phyloP scores from a whole-genome alignment of 2,329 filamentous ascomycete genomes.

The Epichloe sylvatica region DNA sequence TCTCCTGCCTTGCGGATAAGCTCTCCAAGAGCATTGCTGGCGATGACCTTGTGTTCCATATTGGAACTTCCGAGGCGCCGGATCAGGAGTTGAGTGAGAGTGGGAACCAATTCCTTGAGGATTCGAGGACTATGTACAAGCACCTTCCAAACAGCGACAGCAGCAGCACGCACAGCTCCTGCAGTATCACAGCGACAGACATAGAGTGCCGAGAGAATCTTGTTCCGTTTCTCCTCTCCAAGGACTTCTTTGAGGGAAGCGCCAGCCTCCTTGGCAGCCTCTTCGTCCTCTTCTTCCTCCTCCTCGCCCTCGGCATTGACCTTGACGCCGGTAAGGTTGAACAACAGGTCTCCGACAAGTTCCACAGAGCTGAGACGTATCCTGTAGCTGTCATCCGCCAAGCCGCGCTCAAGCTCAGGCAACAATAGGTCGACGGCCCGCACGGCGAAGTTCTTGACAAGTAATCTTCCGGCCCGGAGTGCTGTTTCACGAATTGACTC shows the following conservation, averaged over 20 bases:
- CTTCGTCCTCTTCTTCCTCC: conserved; percentile 49
- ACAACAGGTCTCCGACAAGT: conserved; percentile 87
- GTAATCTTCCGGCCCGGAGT: conserved; percentile 75
- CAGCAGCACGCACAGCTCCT: conserved; percentile 74
- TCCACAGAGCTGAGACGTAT: conserved; percentile 98
- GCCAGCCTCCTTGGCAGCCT: conserved; percentile 68
- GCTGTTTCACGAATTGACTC: conserved; percentile 97
- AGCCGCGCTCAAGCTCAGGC: conserved; percentile 85
- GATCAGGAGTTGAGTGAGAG: conserved; percentile 88
- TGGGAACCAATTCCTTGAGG: conserved; percentile 89
- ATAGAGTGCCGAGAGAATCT: conserved; percentile 90
- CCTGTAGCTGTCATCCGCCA: conserved; percentile 94
- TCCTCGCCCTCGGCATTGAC: conserved; percentile 67
- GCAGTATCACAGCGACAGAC: conserved; percentile 97
- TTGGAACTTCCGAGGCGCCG: conserved; percentile 86
- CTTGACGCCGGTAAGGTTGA: conserved; percentile 92
- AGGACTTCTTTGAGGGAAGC: conserved; percentile 88
- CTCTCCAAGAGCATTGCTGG: conserved; percentile 90
- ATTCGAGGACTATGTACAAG: conserved; percentile 83
- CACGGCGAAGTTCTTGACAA: conserved; percentile 97
- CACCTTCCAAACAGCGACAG: conserved; percentile 92
- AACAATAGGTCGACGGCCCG: conserved; percentile 87
- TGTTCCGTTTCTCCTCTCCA: conserved; percentile 92
- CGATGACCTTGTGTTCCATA: conserved; percentile 98
- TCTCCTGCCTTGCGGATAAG: conserved; percentile 95